Percentiles rank a stretch among this genome's conserved stretches.
Conservation (phyloP, 2,329 filamentous ascomycete genomes). For the Fusarium staphyleae region DNA sequence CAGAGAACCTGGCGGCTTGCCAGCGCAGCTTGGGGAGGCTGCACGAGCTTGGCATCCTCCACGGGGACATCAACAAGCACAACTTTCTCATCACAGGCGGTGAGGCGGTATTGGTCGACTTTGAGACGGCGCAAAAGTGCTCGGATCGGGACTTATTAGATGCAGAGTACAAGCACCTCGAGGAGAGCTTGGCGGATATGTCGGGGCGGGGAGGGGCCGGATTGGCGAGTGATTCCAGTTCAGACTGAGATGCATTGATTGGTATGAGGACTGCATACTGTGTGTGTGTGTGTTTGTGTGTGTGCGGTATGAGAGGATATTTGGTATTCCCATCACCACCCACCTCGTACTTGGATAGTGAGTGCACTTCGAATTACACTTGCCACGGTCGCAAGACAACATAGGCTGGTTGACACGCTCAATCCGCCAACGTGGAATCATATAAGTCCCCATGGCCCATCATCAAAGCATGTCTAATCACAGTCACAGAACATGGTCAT, state of each 20-base stretch:
- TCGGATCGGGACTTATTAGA: constrained; percentile 31
- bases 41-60: constrained; percentile 45
- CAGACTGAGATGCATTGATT: constrained; percentile 24
- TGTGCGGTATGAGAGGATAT: too few relatives aligned
- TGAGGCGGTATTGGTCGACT: constrained; percentile 43
- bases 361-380: too few relatives aligned
- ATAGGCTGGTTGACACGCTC: neutral
- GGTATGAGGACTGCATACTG: constrained; percentile 4
- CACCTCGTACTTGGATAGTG: too few relatives aligned
- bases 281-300: neutral
- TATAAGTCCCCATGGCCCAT: neutral
- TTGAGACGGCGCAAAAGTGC: constrained; percentile 44
- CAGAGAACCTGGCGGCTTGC: constrained; percentile 41
- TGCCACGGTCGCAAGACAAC: too few relatives aligned
- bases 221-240: constrained; percentile 39
- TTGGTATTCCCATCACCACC: too few relatives aligned
- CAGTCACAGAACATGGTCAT: constrained; percentile 1
- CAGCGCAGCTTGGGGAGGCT: constrained; percentile 38
- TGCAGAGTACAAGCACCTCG: constrained; percentile 34
- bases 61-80: constrained; percentile 47
- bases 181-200: constrained; percentile 35
- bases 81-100: constrained; percentile 44
- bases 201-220: constrained; percentile 38
- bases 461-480: constrained; percentile 5
- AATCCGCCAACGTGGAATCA: neutral